These are phyloP conservation scores for Fulvia fulva DNA, from an alignment of 2,329 filamentous ascomycete genomes.

Conservation along the genomic window DNA sequence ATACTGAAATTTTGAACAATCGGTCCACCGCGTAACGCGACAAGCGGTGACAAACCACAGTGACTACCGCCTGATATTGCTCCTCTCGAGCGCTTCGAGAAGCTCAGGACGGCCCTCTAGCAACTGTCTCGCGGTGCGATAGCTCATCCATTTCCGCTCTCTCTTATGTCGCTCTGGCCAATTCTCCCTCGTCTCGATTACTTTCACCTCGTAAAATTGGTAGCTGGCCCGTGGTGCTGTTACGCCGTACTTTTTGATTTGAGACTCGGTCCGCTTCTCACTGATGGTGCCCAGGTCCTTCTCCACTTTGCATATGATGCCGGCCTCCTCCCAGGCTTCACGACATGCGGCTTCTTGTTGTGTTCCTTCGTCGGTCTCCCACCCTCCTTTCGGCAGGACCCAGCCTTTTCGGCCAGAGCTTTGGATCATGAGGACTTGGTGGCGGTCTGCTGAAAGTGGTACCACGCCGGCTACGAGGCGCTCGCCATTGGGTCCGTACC, in stretches of 20 bases:
- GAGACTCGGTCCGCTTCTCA: conserved; percentile 61
- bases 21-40: neutral
- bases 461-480: conserved; percentile 93
- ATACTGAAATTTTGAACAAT: conserved; percentile 23
- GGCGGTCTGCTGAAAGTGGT: conserved; percentile 79
- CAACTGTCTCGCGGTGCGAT: conserved; percentile 72
- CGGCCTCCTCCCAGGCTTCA: conserved; percentile 97
- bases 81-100: conserved; percentile 78
- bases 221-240: conserved; percentile 70
- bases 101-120: conserved; percentile 79
- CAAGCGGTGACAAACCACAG: neutral
- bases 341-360: conserved; percentile 76
- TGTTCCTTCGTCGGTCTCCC: conserved; percentile 90
- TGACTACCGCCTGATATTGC: conserved; percentile 39
- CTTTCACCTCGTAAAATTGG: conserved; percentile 83
- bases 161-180: conserved; percentile 96
- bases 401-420: conserved; percentile 86
- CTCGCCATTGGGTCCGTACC: conserved; percentile 88
- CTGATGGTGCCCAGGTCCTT: conserved; percentile 82
- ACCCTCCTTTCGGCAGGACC: conserved; percentile 96
- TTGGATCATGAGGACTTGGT: conserved; percentile 87
- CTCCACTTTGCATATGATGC: conserved; percentile 79
- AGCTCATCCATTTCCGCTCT: conserved; percentile 84
- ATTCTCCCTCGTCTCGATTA: conserved; percentile 75
- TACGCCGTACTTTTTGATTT: conserved; percentile 32